Percentiles rank a stretch among this genome's conserved stretches.
Conservation (phyloP, 352 stramenopile genomes). For the Thraustochytrium sp. region DNA sequence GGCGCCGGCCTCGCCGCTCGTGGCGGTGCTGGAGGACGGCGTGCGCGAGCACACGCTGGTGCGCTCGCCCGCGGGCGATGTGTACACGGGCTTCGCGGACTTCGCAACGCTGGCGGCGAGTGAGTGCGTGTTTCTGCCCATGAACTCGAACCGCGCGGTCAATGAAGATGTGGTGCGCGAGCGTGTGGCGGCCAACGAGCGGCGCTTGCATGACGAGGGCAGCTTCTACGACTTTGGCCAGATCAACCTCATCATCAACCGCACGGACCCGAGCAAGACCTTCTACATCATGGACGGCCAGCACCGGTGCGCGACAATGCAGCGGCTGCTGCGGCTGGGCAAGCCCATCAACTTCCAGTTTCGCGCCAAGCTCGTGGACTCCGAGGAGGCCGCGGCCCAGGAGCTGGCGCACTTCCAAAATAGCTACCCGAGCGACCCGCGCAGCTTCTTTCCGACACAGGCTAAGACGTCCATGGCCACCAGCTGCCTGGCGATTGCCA, state of each 20-base stretch:
- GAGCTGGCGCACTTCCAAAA: constrained; percentile 6
- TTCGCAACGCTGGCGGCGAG: neutral
- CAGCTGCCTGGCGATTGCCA: neutral
- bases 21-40: neutral
- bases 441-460: neutral
- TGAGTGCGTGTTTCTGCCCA: constrained; percentile 4
- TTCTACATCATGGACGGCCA: constrained; percentile 35
- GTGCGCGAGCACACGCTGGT: neutral
- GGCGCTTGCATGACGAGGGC: neutral
- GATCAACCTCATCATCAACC: constrained; percentile 12
- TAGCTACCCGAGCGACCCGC: constrained; percentile 6
- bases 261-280: neutral
- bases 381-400: neutral
- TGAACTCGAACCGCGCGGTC: constrained; percentile 13
- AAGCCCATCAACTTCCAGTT: constrained; percentile 24
- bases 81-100: constrained; percentile 26
- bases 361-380: neutral
- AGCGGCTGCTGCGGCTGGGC: neutral
- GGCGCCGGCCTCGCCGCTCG: neutral
- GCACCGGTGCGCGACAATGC: constrained; percentile 5
- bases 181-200: neutral
- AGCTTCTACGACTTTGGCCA: constrained; percentile 7
- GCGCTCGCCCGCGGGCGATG: neutral
- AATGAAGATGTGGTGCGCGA: neutral
- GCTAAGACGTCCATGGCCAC: neutral